Evolutionary conservation across 176 grass and related monocot species (phyloP), one percentile per base, ranked within the genome.

Genomic region (Oryza coarctata): DNA sequence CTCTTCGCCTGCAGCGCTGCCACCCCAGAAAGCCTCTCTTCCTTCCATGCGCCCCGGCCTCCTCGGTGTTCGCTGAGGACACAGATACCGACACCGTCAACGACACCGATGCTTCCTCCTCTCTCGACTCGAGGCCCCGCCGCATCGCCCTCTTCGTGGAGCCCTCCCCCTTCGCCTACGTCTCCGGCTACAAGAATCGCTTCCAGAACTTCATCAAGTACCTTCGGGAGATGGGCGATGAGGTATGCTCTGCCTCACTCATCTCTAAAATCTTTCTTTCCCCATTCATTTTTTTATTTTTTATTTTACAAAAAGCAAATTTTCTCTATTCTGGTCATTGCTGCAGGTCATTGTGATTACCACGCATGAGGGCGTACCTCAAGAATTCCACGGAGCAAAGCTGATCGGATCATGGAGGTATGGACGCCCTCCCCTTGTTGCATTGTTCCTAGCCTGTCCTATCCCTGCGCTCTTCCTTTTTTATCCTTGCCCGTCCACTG

Each of bases 191-290:
- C 82, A 98, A 98, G 90, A 98, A 98, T 75, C 92, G 95, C 50
- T 98, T 98, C 87, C 92, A 94, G 88, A 98, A 98, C 86, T 98
- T 98, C 86, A 94, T 94, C 86, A 98, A 93, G 84, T 80, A 91
- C 71, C 85, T 98, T 50, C 88, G 90, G 6, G 92, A 94, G 88
- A 94, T 98, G 92, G 95, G 95, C 2, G 95, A 94, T 43, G 95
- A 98, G 92, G 90, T 92, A 45, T 6, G 43, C 43, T 45, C 13
- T n/a, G 43, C 43, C 12, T 11, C 11, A 3, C 36, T 1, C n/a
- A n/a, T 6, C 7, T 10, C 39, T 45, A 4, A 15, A 45, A 29
- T 41, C 45, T 30, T 52, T 50, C 8, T 18, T 23, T 55, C 2
- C 4, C 65, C 65, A 52, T 52, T 8, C 49, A 20, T 22, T 22